phyloP scores from a whole-genome alignment of 2,329 filamentous ascomycete species.

The Fusarium papillatum region DNA sequence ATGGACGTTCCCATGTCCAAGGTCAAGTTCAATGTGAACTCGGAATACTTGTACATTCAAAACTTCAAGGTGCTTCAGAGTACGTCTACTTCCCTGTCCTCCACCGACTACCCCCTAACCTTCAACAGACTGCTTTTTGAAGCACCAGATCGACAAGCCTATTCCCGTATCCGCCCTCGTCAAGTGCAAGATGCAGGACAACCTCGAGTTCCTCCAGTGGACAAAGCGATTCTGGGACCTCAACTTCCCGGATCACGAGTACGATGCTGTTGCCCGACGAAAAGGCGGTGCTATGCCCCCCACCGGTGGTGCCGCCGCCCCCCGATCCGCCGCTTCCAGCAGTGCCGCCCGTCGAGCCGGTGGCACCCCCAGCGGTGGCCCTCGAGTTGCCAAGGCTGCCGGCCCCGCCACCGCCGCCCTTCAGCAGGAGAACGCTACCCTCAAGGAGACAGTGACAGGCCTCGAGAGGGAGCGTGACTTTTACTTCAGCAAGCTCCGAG shows the following conservation, averaged over 20 bases:
- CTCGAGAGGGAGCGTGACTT: conserved; percentile 98
- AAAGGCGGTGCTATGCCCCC: conserved; percentile 79
- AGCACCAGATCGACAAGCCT: conserved; percentile 89
- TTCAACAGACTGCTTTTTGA: conserved; percentile 80
- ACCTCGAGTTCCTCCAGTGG: conserved; percentile 99
- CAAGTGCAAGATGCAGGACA: conserved; percentile 99
- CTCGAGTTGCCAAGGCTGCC: conserved; percentile 60
- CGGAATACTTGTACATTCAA: conserved; percentile 96
- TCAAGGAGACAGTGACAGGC: conserved; percentile 96
- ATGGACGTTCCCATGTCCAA: conserved; percentile 93
- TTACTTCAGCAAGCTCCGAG: conserved; percentile 98
- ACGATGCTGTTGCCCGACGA: conserved; percentile 89
- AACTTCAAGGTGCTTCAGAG: conserved; percentile 99
- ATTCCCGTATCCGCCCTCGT: conserved; percentile 90
- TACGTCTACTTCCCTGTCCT: conserved; percentile 58
- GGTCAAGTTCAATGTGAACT: conserved; percentile 98
- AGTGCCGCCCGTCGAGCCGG: conserved; percentile 69
- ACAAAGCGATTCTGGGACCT: conserved; percentile 98
- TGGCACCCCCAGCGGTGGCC: conserved; percentile 71
- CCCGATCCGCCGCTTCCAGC: conserved; percentile 62
- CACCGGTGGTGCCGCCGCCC: conserved; percentile 60
- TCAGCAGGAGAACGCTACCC: conserved; percentile 85
- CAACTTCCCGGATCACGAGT: conserved; percentile 96
- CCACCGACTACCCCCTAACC: conserved; percentile 2
- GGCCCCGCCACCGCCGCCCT: conserved; percentile 78